phyloP scores from a whole-genome alignment of 805 yeast genomes.

The Geotrichum ghanense region DNA sequence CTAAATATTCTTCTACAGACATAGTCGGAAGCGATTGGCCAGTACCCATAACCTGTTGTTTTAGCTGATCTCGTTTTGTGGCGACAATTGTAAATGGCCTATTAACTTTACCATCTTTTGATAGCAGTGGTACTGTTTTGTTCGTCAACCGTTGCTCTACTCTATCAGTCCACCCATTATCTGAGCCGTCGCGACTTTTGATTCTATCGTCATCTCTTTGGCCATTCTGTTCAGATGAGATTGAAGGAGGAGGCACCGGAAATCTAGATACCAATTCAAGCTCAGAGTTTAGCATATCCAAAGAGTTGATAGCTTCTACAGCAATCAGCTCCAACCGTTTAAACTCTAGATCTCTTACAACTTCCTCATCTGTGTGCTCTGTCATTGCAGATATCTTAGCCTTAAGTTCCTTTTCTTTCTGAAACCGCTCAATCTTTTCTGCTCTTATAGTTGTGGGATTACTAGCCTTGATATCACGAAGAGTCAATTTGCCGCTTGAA shows the following conservation, averaged over 20 bases:
- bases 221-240: conserved; percentile 12
- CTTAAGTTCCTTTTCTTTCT: conserved; percentile 44
- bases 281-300: conserved; percentile 58
- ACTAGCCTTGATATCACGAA: conserved; percentile 8
- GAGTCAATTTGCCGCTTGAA: conserved; percentile 4
- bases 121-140: conserved; percentile 35
- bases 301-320: conserved; percentile 39
- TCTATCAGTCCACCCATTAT: conserved; percentile 54
- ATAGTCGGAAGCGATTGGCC: conserved; percentile 91
- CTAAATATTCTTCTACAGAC: conserved; percentile 86
- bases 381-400: conserved; percentile 29
- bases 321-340: conserved; percentile 45
- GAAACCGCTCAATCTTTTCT: conserved; percentile 60
- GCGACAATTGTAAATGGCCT: conserved; percentile 71
- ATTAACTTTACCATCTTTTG: conserved; percentile 65
- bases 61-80: conserved; percentile 38
- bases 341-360: conserved; percentile 40
- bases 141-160: conserved; percentile 37
- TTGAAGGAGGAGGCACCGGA: conserved; percentile 25
- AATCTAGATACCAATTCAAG: conserved; percentile 44
- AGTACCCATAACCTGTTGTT: conserved; percentile 67
- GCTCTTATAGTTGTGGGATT: conserved; percentile 42
- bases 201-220: conserved; percentile 12
- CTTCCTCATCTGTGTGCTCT: conserved; percentile 48
- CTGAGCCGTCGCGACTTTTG: conserved; percentile 15